phyloP scores from a whole-genome alignment of 1,284 basidiomycete genomes.

The Ceratobasidium sp. region DNA sequence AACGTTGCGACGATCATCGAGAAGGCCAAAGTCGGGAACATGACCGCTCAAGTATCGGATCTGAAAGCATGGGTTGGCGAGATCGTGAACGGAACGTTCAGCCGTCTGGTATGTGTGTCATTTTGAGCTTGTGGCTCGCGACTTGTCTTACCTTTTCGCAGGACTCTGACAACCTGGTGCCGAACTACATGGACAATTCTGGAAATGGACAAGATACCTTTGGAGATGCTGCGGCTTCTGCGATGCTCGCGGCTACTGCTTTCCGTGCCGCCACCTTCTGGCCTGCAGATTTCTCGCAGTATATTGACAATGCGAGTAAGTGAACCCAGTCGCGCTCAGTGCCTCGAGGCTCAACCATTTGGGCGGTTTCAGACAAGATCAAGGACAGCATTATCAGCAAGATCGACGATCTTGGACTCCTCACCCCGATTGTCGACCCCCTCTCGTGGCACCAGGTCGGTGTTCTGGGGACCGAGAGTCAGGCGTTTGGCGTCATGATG shows the following conservation, averaged over 20 bases:
- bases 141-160: background rate
- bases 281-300: slow-evolving; percentile 15
- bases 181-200: slow-evolving; percentile 24
- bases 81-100: slow-evolving; percentile 8
- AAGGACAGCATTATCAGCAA: slow-evolving; percentile 20
- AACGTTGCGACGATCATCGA: slow-evolving; percentile 20
- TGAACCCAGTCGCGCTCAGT: background rate
- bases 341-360: background rate
- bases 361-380: slow-evolving; percentile 19
- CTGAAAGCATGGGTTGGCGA: background rate
- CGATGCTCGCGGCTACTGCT: slow-evolving; percentile 10
- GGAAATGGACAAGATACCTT: slow-evolving; percentile 11
- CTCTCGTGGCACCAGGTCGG: slow-evolving; percentile 15
- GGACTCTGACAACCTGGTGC: slow-evolving; percentile 22
- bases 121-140: background rate
- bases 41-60: background rate
- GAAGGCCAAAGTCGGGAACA: background rate
- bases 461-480: slow-evolving; percentile 12
- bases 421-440: slow-evolving; percentile 31
- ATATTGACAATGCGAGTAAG: slow-evolving; percentile 7
- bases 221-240: slow-evolving; percentile 20
- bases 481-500: slow-evolving; percentile 39
- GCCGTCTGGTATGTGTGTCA: background rate
- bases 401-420: slow-evolving; percentile 4
- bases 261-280: slow-evolving; percentile 27